Evolutionary conservation across 2,329 filamentous ascomycete genomes (phyloP).

Genomic region (Colletotrichum tropicicola): DNA sequence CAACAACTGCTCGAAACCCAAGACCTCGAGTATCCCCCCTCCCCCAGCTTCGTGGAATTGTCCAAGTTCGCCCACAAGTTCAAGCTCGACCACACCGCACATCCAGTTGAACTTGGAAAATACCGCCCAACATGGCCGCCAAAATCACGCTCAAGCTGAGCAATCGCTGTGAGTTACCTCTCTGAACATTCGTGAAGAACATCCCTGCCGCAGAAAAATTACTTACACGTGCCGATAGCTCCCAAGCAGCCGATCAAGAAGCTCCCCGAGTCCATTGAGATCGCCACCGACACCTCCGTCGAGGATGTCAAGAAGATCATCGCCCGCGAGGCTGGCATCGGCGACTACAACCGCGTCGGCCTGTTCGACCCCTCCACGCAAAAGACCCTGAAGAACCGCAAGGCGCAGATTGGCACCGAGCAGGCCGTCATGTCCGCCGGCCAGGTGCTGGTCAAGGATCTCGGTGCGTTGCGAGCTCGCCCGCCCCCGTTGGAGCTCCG

Average conservation of each 20-base stretch:
- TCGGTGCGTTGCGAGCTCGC: conserved; percentile 67
- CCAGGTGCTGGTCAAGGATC: conserved; percentile 87
- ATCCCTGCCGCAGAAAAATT: not conserved
- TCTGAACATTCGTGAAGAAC: not conserved
- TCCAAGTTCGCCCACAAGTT: not conserved
- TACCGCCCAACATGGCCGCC: conserved; percentile 37
- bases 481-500: not conserved
- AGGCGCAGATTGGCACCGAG: conserved; percentile 59
- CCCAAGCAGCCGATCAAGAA: conserved; percentile 61
- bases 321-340: conserved; percentile 58
- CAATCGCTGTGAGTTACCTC: conserved; percentile 46
- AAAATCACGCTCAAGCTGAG: conserved; percentile 52
- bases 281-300: conserved; percentile 61
- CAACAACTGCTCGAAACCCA: conserved; percentile 16
- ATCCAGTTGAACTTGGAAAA: not conserved
- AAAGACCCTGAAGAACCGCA: conserved; percentile 71
- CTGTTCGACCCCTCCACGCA: conserved; percentile 68
- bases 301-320: conserved; percentile 68
- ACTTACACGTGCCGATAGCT: conserved; percentile 39
- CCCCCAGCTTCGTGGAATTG: conserved; percentile 1
- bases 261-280: conserved; percentile 60
- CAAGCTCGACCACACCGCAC: not conserved
- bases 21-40: not conserved
- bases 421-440: conserved; percentile 56
- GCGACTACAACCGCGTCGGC: conserved; percentile 69